Conservation (phyloP, 306 rosid genomes). For the Malus orientalis region DNA sequence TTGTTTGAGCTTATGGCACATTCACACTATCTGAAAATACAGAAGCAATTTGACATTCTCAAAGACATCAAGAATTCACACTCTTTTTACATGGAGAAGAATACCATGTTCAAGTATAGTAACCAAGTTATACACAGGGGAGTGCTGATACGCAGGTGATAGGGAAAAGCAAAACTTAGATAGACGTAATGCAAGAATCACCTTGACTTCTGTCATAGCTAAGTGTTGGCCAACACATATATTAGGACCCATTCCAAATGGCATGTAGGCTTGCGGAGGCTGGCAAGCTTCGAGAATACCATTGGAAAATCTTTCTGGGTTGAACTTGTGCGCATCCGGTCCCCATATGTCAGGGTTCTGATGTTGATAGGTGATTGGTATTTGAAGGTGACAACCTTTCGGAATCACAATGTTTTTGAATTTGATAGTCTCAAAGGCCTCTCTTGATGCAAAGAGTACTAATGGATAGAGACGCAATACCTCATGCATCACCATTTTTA, state of each 20-base stretch:
- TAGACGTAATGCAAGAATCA: constrained; percentile 27
- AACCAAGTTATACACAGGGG: constrained; percentile 15
- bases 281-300: constrained; percentile 13
- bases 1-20: too few species aligned
- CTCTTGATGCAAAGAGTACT: constrained; percentile 21
- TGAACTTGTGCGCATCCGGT: constrained; percentile 43
- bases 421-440: constrained; percentile 28
- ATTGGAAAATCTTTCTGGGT: constrained; percentile 51
- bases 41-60: background rate
- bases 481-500: constrained; percentile 73
- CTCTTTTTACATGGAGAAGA: background rate
- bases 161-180: constrained; percentile 22
- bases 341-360: constrained; percentile 56
- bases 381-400: constrained; percentile 32
- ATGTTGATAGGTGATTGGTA: constrained; percentile 42
- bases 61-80: background rate
- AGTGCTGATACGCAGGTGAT: constrained; percentile 26
- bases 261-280: constrained; percentile 46
- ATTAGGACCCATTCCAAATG: constrained; percentile 54
- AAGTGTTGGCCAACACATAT: constrained; percentile 50
- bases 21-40: too few species aligned
- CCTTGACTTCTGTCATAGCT: constrained; percentile 49
- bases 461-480: constrained; percentile 58
- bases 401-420: constrained; percentile 43
- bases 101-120: constrained; percentile 25